Evolutionary conservation across 2,329 filamentous ascomycete genomes (phyloP).

Genomic region (Didymella exigua): DNA sequence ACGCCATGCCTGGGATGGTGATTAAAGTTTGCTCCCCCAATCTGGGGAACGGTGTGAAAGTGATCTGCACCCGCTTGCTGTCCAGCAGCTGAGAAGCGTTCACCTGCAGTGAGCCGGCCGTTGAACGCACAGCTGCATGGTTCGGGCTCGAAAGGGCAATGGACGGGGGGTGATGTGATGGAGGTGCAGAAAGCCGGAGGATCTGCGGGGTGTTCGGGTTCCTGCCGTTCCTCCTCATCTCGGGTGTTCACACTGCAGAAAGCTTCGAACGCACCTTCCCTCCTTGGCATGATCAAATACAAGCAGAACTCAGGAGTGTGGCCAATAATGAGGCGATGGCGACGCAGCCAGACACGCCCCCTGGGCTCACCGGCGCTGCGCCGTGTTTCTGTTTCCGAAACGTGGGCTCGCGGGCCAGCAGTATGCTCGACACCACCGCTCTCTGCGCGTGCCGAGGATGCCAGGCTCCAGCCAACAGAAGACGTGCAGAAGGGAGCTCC

Average conservation of each 20-base stretch:
- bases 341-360: not conserved
- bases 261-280: slow-evolving; percentile 9
- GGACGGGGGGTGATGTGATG: slow-evolving; percentile 4
- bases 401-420: slow-evolving; percentile 7
- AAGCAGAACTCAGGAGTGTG: not conserved
- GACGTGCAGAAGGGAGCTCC: slow-evolving; percentile 11
- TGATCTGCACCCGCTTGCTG: not conserved
- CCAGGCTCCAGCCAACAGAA: slow-evolving; percentile 4
- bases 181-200: not conserved
- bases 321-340: slow-evolving; percentile 7
- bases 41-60: slow-evolving; percentile 9
- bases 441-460: slow-evolving; percentile 1
- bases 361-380: not conserved
- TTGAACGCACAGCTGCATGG: slow-evolving; percentile 15
- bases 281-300: slow-evolving; percentile 12
- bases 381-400: slow-evolving; percentile 1
- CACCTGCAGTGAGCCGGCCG: slow-evolving; percentile 10
- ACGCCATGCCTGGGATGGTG: not conserved
- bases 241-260: slow-evolving; percentile 12
- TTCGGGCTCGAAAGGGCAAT: slow-evolving; percentile 9
- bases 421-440: slow-evolving; percentile 1
- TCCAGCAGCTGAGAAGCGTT: slow-evolving; percentile 3
- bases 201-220: slow-evolving; percentile 15
- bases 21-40: not conserved
- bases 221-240: slow-evolving; percentile 9